Conservation (phyloP, 768 basidiomycete species). For the Lactarius pseudohatsudake region DNA sequence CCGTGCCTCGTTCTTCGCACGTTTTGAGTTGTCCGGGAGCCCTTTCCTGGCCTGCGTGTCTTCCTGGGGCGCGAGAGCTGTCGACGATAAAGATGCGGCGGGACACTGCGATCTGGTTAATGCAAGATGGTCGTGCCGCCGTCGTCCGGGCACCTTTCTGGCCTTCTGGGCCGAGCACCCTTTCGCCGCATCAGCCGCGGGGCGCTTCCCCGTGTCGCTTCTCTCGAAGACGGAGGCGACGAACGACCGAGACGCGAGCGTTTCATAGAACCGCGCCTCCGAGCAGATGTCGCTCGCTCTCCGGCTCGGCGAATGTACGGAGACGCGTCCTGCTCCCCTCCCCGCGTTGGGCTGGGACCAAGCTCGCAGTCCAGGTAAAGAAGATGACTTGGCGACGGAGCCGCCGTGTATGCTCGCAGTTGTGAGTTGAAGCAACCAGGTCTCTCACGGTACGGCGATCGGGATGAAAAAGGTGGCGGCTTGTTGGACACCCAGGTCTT, state of each 20-base stretch:
- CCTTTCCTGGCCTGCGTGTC: constrained; percentile 68
- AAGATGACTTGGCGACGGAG: constrained; percentile 33
- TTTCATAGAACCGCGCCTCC: background rate
- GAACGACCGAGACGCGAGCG: background rate
- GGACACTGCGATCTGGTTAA: constrained; percentile 54
- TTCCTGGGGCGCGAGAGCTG: constrained; percentile 49
- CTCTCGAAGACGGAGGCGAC: background rate
- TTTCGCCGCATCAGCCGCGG: background rate
- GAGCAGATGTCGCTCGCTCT: constrained; percentile 65
- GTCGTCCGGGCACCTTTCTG: constrained; percentile 22
- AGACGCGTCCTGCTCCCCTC: constrained; percentile 45
- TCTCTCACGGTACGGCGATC: too few relatives aligned
- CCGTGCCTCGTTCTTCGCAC: constrained; percentile 48
- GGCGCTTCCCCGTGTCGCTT: background rate
- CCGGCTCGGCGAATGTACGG: constrained; percentile 54
- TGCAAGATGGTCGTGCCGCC: constrained; percentile 45
- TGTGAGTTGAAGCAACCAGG: background rate
- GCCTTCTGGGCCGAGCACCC: background rate
- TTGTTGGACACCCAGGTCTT: background rate
- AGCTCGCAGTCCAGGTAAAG: constrained; percentile 47
- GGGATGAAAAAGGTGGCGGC: constrained; percentile 42
- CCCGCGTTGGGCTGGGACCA: constrained; percentile 49
- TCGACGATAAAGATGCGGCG: constrained; percentile 49
- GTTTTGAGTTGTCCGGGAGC: constrained; percentile 56
- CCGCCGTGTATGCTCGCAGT: too few relatives aligned